A percentile compares a stretch with the other conserved stretches of the same genome.
Evolutionary conservation across 345 rosid species (phyloP).

Genomic region (Populus tremula): DNA sequence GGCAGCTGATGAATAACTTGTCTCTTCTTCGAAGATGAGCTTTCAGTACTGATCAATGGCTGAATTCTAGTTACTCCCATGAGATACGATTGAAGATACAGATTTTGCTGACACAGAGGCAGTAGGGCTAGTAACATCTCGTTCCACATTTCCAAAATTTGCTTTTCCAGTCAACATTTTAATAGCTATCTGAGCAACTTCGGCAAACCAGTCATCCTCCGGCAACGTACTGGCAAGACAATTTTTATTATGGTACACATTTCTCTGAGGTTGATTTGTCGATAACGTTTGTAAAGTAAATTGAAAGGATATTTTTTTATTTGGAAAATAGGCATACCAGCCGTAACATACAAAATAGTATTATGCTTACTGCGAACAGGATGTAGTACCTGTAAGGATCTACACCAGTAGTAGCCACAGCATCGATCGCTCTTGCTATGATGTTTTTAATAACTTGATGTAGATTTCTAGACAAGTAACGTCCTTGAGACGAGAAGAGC

Average conservation of each 20-base stretch:
- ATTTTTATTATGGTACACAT: background rate
- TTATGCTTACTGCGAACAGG: background rate
- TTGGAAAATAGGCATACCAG: no score
- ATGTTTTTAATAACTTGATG: slow-evolving; percentile 84
- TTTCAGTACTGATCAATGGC: background rate
- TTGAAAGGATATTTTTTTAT: background rate
- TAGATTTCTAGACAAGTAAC: slow-evolving; percentile 74
- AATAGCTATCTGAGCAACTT: slow-evolving; percentile 80
- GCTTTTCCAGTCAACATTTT: slow-evolving; percentile 69
- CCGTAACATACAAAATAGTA: background rate
- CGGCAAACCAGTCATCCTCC: slow-evolving; percentile 95
- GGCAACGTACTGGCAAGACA: slow-evolving; percentile 55
- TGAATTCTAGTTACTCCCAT: slow-evolving; percentile 37
- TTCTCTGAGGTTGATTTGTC: background rate
- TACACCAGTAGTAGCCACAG: slow-evolving; percentile 58
- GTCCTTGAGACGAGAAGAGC: slow-evolving; percentile 83
- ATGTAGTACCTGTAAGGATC: slow-evolving; percentile 63
- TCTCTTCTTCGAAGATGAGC: no score
- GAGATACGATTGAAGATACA: slow-evolving; percentile 35
- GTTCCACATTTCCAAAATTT: slow-evolving; percentile 45
- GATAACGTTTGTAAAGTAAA: background rate
- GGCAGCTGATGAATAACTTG: no score
- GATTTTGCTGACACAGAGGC: slow-evolving; percentile 35
- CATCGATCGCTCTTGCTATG: slow-evolving; percentile 83
- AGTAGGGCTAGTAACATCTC: slow-evolving; percentile 59